phyloP scores from a whole-genome alignment of 148 eudicot species.

The Cornus florida region DNA sequence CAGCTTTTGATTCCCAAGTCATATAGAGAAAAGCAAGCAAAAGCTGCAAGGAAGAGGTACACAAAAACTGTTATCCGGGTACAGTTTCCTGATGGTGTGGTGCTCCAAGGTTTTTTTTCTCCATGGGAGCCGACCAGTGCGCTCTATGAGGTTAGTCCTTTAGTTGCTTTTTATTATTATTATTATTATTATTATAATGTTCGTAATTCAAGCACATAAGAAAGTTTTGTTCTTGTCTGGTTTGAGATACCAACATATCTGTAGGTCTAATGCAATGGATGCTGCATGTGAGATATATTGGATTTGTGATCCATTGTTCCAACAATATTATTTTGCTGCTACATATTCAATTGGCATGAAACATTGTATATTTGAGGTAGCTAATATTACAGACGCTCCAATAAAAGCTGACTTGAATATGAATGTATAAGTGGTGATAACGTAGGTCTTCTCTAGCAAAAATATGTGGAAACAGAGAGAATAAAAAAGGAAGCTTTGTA shows the following conservation, averaged over 20 bases:
- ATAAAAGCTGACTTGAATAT: neutral
- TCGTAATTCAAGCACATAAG: neutral
- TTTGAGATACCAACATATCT: neutral
- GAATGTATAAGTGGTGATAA: slow-evolving; percentile 1
- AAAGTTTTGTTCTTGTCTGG: neutral
- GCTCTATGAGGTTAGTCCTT: slow-evolving; percentile 61
- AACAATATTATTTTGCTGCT: neutral
- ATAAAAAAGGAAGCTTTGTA: neutral
- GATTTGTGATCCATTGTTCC: neutral
- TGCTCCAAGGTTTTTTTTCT: slow-evolving; percentile 86
- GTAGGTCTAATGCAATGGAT: neutral
- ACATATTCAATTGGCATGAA: neutral
- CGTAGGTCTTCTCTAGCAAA: neutral
- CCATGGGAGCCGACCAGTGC: slow-evolving; percentile 73
- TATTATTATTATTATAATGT: no score
- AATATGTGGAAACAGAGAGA: neutral
- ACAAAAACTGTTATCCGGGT: slow-evolving; percentile 64
- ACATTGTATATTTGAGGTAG: neutral
- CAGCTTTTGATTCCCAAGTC: slow-evolving; percentile 92
- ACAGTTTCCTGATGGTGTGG: slow-evolving; percentile 96
- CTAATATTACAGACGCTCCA: neutral
- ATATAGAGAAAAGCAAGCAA: slow-evolving; percentile 82
- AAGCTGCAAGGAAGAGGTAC: slow-evolving; percentile 73
- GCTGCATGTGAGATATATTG: no score
- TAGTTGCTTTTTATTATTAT: neutral